phyloP scores from a whole-genome alignment of 148 eudicot genomes.

The Talinum fruticosum region DNA sequence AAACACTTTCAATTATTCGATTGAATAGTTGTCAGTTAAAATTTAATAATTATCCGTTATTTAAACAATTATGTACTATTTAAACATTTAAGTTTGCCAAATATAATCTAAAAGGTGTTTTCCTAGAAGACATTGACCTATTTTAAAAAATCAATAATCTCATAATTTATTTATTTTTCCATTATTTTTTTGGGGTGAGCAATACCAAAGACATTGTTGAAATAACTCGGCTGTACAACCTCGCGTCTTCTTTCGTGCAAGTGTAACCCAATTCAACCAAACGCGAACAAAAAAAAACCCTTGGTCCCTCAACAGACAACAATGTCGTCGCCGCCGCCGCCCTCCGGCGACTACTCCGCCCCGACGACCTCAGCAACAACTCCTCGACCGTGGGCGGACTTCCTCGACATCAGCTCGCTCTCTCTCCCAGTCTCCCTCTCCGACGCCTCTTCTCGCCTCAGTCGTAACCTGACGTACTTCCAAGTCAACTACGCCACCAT shows the following conservation, averaged over 20 bases:
- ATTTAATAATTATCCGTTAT: no score
- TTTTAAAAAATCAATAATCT: no score
- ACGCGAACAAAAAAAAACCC: background rate
- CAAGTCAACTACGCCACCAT: slow-evolving; percentile 48
- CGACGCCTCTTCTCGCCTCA: slow-evolving; percentile 38
- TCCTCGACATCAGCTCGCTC: slow-evolving; percentile 34
- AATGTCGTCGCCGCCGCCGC: slow-evolving; percentile 1
- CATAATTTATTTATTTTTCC: no score
- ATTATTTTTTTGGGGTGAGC: no score
- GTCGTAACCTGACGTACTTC: slow-evolving; percentile 41
- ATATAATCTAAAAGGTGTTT: no score
- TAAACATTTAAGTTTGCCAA: no score
- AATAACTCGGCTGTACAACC: no score
- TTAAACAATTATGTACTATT: no score
- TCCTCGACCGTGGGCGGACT: slow-evolving; percentile 51
- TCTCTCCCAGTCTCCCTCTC: slow-evolving; percentile 39
- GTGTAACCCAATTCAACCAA: background rate
- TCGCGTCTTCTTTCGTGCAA: background rate
- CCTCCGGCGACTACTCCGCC: background rate
- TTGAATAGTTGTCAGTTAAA: no score
- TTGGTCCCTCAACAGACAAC: background rate
- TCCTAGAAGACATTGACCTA: no score
- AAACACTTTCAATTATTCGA: no score
- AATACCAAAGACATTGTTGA: background rate
- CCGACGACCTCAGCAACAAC: background rate